Conservation (phyloP, 371 early-diverging fungal genomes). For the Mucor circinelloides region DNA sequence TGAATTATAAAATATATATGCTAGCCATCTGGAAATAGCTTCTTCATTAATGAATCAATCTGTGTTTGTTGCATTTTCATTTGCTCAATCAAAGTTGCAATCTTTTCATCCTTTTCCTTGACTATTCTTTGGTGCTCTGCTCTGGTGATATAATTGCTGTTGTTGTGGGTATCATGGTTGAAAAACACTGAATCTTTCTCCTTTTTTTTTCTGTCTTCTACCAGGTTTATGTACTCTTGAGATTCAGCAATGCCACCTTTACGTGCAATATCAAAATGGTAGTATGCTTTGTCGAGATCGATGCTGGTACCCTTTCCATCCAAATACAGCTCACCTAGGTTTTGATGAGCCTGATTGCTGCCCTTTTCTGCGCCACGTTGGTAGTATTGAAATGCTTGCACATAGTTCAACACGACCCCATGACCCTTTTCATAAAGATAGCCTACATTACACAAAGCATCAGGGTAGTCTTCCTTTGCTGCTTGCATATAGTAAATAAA, state of each 20-base stretch:
- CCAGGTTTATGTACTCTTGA: background rate
- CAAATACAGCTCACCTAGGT: background rate
- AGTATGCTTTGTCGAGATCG: background rate
- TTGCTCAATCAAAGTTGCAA: background rate
- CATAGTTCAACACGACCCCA: background rate
- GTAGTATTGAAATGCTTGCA: conserved; percentile 3
- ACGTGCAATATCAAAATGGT: conserved; percentile 3
- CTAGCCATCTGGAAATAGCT: background rate
- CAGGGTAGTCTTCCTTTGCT: background rate
- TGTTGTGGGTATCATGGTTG: background rate
- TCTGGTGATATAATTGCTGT: background rate
- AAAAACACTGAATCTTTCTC: background rate
- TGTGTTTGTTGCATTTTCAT: background rate
- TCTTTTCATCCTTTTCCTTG: background rate
- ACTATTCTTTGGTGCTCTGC: background rate
- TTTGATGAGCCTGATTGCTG: conserved; percentile 6
- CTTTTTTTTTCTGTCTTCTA: background rate
- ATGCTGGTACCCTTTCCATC: conserved; percentile 1
- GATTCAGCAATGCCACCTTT: background rate
- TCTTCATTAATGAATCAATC: background rate
- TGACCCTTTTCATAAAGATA: background rate
- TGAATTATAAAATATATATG: too few relatives aligned
- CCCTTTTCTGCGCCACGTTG: background rate
- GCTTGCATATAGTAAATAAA: background rate
- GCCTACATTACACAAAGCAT: background rate